A percentile compares a stretch with the other conserved stretches of the same genome.
Conservation (phyloP, 129 eudicot genomes). For the sunflower (Helianthus annuus) region DNA sequence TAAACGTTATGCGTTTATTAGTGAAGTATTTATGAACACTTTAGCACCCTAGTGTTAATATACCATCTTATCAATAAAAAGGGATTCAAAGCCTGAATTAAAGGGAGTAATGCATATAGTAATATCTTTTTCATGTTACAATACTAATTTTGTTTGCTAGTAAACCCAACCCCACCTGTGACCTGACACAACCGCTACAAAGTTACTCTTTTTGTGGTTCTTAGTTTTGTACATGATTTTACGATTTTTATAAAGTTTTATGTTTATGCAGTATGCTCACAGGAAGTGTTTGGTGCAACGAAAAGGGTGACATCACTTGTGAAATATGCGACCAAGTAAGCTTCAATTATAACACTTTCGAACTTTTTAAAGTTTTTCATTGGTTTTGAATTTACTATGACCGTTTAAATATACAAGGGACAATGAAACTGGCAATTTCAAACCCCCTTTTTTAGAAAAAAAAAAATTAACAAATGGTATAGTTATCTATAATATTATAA, state of each 20-base stretch:
- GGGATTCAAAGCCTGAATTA: too few species aligned
- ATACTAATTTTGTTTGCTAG: too few species aligned
- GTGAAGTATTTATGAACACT: too few species aligned
- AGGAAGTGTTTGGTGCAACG: conserved; percentile 98
- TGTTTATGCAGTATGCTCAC: conserved; percentile 82
- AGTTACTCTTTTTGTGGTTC: neutral
- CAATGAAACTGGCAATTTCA: neutral
- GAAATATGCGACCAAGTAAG: conserved; percentile 97
- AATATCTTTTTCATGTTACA: too few species aligned
- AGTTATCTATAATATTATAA: too few species aligned
- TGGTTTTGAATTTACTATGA: neutral
- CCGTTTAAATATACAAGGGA: neutral
- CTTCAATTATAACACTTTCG: neutral
- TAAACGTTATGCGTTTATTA: too few species aligned
- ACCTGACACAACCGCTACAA: too few species aligned
- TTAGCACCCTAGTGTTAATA: too few species aligned
- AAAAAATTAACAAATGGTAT: neutral
- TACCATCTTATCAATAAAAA: too few species aligned
- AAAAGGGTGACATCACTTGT: conserved; percentile 93
- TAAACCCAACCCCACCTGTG: too few species aligned
- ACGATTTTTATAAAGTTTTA: neutral
- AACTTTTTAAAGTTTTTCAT: neutral
- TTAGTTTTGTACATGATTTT: neutral
- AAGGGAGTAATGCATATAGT: too few species aligned
- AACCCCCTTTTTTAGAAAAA: neutral